phyloP scores from a whole-genome alignment of 257 asterid species.

The Sherardia arvensis region DNA sequence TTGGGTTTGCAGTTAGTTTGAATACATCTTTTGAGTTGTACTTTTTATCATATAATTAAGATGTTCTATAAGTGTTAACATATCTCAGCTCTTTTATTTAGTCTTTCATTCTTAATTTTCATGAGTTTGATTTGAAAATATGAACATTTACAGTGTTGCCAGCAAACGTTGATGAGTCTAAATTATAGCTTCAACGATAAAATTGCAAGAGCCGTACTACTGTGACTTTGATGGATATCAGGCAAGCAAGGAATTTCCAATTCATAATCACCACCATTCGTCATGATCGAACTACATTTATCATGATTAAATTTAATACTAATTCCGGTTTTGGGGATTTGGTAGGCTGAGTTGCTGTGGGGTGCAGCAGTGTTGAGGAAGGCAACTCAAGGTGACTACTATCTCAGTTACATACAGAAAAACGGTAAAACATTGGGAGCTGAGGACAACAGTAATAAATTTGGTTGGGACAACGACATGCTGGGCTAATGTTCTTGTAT shows the following conservation, averaged over 20 bases:
- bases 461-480: constrained; percentile 99
- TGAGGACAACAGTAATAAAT: constrained; percentile 74
- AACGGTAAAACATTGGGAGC: constrained; percentile 85
- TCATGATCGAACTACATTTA: not conserved
- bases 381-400: constrained; percentile 64
- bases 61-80: no score
- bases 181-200: no score
- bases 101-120: no score
- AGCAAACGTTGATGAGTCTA: no score
- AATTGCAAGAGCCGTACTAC: no score
- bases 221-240: constrained; percentile 97
- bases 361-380: constrained; percentile 94
- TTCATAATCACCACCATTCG: not conserved
- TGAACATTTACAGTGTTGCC: no score
- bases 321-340: not conserved
- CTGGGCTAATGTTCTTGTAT: constrained; percentile 79
- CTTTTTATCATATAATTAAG: no score
- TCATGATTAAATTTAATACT: not conserved
- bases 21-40: no score
- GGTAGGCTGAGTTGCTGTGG: constrained; percentile 95
- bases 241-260: constrained; percentile 26
- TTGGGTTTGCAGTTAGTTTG: no score
- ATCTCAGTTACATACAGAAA: constrained; percentile 66
- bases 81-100: no score
- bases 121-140: no score